Base-by-base conservation (phyloP, 2,329 filamentous ascomycete genomes). In the Paecilomyces dactylethromorphus region DNA sequence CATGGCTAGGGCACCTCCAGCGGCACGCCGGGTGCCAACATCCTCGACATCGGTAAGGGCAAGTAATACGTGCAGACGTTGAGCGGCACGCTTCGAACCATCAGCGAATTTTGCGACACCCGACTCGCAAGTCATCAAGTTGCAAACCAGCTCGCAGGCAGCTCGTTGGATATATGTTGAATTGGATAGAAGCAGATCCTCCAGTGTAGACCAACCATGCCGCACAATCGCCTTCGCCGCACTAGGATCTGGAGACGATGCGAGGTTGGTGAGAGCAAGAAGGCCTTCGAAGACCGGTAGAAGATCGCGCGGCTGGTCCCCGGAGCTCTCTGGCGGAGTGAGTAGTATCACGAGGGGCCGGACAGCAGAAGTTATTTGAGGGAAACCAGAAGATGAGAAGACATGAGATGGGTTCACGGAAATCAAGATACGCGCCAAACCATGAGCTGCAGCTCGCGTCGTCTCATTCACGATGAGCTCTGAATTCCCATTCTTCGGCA, bases 251-350 rank as follows among this genome's bases (percentile, higher is more conserved):
- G 78, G 71, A 53, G 74, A 70, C 0, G 91, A 95, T 0, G 93
- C 94, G 7, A 99, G 84, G 66, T 99, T 99, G 0, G 94, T 97
- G 35, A 99, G 83, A 0, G 94, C 93, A 72, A 97, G 88, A 8
- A 99, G 82, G 0, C 89, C 83, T 74, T 99, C 94, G 65, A 97
- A 99, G 0, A 89, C 87, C 0, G 94, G 92, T 0, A 99, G 82
- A 13, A 97, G 84, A 71, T 96, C 90, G 56, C 88, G 84, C 1
- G 84, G 84, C 56, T 81, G 79, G 59, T 78, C 76, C 24, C 69
- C 75, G 6, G 76, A 71, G 39, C 72, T 77, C 3, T 86, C 83
- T 55, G 89, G 85, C 5, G 86, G 84, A 0, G 83, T 77, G 15
- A 97, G 82, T 57, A 97, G 88, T 21, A 85, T 86, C 6, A 89